These are phyloP conservation scores for Chlorella sp. DNA, from an alignment of 139 green algal species.

Conservation along the genomic window DNA sequence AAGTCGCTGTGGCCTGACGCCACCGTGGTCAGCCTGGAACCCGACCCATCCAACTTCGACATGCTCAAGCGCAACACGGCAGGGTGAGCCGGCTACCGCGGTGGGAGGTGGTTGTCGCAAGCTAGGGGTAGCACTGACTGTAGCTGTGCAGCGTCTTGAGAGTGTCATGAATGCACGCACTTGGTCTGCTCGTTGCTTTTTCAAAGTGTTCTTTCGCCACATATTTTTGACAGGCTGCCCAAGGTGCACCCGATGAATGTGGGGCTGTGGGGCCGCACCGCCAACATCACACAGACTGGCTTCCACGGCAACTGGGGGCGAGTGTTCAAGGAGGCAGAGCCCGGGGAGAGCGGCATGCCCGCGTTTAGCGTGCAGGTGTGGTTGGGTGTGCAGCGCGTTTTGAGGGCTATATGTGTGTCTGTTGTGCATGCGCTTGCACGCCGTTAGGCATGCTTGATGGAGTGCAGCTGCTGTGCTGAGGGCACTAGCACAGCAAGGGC, in stretches of 20 bases:
- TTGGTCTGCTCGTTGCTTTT: too few species aligned
- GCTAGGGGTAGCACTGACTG: too few species aligned
- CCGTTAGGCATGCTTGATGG: too few species aligned
- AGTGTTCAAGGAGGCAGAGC: slow-evolving; percentile 30
- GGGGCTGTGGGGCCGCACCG: slow-evolving; percentile 35
- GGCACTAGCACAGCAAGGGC: too few species aligned
- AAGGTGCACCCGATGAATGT: slow-evolving; percentile 30
- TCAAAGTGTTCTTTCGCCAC: too few species aligned
- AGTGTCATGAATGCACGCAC: too few species aligned
- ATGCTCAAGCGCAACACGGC: slow-evolving; percentile 37
- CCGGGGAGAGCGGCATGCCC: not conserved
- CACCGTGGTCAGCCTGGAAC: slow-evolving; percentile 36
- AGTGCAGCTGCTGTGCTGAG: too few species aligned
- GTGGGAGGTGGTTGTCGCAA: too few species aligned
- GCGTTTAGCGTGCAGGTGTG: slow-evolving; percentile 30
- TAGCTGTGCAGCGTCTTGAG: too few species aligned
- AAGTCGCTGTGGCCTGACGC: slow-evolving; percentile 40
- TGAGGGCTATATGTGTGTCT: too few species aligned
- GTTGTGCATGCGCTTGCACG: too few species aligned
- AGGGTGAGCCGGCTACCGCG: not conserved
- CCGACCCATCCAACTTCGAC: slow-evolving; percentile 30
- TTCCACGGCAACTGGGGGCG: slow-evolving; percentile 36
- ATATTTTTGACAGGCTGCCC: slow-evolving; percentile 18
- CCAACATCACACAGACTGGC: slow-evolving; percentile 7
- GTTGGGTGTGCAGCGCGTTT: too few species aligned